These are phyloP conservation scores for Tricholoma terreum DNA, from an alignment of 768 basidiomycete genomes.

Conservation along the genomic window DNA sequence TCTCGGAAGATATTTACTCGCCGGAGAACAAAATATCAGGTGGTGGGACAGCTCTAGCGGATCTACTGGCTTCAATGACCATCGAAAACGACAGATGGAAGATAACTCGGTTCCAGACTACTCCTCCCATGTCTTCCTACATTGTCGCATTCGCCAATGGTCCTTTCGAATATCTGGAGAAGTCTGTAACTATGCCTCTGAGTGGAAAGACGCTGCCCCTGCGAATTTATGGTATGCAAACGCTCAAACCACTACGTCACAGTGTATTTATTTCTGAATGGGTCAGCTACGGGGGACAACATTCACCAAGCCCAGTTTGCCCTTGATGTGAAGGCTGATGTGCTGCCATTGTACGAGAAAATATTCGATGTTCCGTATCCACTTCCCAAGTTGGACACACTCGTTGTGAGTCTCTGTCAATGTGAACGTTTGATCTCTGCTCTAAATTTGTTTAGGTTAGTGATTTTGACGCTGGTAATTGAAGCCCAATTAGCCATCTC, in stretches of 20 bases:
- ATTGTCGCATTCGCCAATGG: conserved; percentile 88
- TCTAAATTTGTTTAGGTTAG: conserved; percentile 43
- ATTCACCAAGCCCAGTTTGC: conserved; percentile 85
- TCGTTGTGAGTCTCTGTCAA: conserved; percentile 53
- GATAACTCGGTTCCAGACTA: conserved; percentile 74
- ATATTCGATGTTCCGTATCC: conserved; percentile 92
- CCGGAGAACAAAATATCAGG: conserved; percentile 25
- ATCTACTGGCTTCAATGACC: conserved; percentile 41
- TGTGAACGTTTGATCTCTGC: conserved; percentile 1
- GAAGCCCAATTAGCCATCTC: background rate
- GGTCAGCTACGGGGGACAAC: conserved; percentile 70
- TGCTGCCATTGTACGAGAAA: conserved; percentile 87
- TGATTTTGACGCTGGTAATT: conserved; percentile 81
- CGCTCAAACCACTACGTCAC: background rate
- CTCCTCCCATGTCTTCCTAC: conserved; percentile 87
- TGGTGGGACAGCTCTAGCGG: conserved; percentile 31
- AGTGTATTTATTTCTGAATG: conserved; percentile 1
- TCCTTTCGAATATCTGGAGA: conserved; percentile 68
- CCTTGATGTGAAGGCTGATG: conserved; percentile 79
- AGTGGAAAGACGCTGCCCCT: conserved; percentile 80
- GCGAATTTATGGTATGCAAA: conserved; percentile 68
- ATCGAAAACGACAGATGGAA: conserved; percentile 60
- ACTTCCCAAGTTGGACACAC: conserved; percentile 90
- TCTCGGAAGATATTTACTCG: conserved; percentile 52
- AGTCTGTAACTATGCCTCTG: conserved; percentile 73